These are phyloP conservation scores for Oxytropis ochrocephala DNA, from an alignment of 306 rosid genomes.

Conservation along the genomic window DNA sequence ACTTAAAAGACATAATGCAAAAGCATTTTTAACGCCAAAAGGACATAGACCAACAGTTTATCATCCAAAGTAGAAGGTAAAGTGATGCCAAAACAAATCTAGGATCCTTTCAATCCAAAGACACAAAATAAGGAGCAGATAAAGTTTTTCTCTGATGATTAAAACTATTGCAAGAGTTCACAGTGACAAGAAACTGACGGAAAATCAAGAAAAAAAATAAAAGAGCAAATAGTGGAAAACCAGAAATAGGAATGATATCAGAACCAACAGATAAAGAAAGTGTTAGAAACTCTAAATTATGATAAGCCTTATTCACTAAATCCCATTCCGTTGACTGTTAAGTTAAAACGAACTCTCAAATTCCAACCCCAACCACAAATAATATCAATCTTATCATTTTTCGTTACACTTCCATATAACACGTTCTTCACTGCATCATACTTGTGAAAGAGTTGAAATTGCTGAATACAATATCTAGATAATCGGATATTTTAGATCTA, in stretches of 20 bases:
- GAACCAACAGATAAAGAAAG: background rate
- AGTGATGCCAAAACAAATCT: background rate
- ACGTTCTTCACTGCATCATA: background rate
- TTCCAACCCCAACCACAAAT: background rate
- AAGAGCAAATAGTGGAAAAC: background rate
- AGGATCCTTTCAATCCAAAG: background rate
- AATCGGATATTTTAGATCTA: background rate
- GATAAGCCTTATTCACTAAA: background rate
- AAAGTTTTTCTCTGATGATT: background rate
- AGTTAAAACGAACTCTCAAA: background rate
- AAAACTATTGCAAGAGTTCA: background rate
- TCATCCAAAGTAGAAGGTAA: background rate
- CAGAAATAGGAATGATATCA: background rate
- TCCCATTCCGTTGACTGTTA: background rate
- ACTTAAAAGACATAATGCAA: background rate
- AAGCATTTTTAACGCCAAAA: background rate
- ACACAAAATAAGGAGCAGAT: background rate
- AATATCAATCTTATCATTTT: slow-evolving; percentile 2
- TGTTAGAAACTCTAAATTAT: background rate
- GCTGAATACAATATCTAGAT: slow-evolving; percentile 9
- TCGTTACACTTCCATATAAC: background rate
- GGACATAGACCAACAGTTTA: background rate
- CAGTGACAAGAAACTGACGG: background rate
- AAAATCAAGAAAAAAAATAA: background rate
- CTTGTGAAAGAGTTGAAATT: background rate